Percentiles rank a stretch among this genome's conserved stretches.
These are phyloP conservation scores for Coemansia sp. DNA, from an alignment of 192 early-diverging fungal species.

Conservation along the genomic window DNA sequence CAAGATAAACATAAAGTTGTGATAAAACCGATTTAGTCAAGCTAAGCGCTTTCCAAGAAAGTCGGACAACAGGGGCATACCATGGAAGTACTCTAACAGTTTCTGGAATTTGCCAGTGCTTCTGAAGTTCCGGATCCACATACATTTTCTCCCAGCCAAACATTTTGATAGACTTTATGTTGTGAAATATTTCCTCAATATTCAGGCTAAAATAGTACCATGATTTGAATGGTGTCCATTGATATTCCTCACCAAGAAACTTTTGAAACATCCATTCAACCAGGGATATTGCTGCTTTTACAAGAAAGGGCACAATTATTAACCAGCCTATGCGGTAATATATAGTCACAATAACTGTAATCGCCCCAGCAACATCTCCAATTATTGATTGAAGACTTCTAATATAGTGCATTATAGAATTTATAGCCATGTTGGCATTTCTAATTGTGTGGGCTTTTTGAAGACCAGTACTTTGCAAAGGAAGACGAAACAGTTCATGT, in stretches of 20 bases:
- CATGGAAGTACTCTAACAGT: slow-evolving; percentile 11
- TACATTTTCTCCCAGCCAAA: slow-evolving; percentile 3
- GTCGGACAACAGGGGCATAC: slow-evolving; percentile 18
- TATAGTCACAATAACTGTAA: slow-evolving; percentile 5
- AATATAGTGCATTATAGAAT: slow-evolving; percentile 1
- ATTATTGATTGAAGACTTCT: not conserved
- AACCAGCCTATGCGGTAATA: slow-evolving; percentile 20
- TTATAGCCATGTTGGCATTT: not conserved
- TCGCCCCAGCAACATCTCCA: not conserved
- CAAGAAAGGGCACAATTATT: slow-evolving; percentile 2
- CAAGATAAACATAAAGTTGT: not conserved
- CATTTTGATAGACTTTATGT: slow-evolving; percentile 23
- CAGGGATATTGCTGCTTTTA: not conserved
- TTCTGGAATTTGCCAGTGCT: not conserved
- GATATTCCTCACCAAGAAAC: no score
- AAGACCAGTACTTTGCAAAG: slow-evolving; percentile 10
- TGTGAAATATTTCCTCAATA: slow-evolving; percentile 12
- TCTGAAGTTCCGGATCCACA: not conserved
- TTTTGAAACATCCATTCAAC: not conserved
- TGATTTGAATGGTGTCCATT: not conserved
- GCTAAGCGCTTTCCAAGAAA: slow-evolving; percentile 2
- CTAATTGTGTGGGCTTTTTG: not conserved
- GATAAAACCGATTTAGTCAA: not conserved
- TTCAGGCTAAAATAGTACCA: not conserved
- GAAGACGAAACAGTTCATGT: slow-evolving; percentile 26